phyloP scores from a whole-genome alignment of 2,329 filamentous ascomycete genomes.

The Hymenoscyphus salicellus region DNA sequence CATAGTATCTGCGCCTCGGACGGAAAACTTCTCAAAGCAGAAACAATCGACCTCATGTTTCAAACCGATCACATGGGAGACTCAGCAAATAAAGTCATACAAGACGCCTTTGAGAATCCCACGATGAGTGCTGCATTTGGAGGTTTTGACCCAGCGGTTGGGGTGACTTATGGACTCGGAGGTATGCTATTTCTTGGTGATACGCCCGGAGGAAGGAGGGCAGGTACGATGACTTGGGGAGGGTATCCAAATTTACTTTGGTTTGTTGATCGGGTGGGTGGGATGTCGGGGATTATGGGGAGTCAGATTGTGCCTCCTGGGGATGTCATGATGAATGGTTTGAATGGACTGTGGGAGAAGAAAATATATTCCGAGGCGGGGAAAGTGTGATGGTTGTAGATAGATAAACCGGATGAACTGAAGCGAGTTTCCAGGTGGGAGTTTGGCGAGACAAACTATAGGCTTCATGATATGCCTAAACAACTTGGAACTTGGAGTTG shows the following conservation, averaged over 20 bases:
- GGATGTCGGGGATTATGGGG: slow-evolving; percentile 42
- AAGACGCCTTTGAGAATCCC: slow-evolving; percentile 20
- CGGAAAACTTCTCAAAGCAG: slow-evolving; percentile 43
- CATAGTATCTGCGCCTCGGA: slow-evolving; percentile 48
- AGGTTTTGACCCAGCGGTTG: neutral
- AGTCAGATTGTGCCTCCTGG: slow-evolving; percentile 44
- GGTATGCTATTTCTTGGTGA: slow-evolving; percentile 43
- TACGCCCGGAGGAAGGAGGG: slow-evolving; percentile 38
- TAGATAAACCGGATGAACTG: no score
- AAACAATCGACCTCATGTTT: slow-evolving; percentile 46
- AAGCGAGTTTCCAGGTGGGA: no score
- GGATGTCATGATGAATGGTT: slow-evolving; percentile 37
- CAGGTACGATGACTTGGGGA: slow-evolving; percentile 44
- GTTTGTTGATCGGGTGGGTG: slow-evolving; percentile 42
- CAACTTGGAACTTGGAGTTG: no score
- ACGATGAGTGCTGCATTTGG: slow-evolving; percentile 24
- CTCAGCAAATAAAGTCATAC: slow-evolving; percentile 25
- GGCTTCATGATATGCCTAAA: no score
- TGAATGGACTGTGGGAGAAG: slow-evolving; percentile 40
- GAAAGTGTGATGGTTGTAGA: neutral
- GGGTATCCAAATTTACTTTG: slow-evolving; percentile 48
- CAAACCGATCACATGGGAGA: slow-evolving; percentile 42
- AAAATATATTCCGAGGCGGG: slow-evolving; percentile 37
- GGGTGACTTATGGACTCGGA: slow-evolving; percentile 41
- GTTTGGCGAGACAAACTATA: no score